These are phyloP conservation scores for Chlorella ohadii DNA, from an alignment of 139 green algal species.

Conservation along the genomic window DNA sequence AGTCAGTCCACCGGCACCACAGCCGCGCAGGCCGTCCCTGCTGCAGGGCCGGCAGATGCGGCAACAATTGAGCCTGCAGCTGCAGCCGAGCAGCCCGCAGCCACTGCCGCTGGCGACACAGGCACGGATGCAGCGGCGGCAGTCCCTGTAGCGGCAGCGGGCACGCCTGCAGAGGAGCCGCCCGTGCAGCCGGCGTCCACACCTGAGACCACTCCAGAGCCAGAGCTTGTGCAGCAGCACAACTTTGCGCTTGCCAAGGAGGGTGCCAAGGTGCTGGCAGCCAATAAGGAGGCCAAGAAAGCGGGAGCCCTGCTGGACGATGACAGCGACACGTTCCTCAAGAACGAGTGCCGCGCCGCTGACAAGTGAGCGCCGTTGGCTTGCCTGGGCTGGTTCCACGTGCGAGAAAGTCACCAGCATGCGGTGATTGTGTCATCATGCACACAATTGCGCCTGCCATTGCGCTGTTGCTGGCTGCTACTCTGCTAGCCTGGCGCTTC, in stretches of 20 bases:
- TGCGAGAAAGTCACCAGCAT: no score
- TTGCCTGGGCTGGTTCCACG: no score
- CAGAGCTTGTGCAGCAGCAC: constrained; percentile 8
- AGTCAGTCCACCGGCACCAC: neutral
- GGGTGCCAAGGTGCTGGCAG: constrained; percentile 75
- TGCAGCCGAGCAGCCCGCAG: no score
- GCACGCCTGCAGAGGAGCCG: no score
- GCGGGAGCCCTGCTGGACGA: constrained; percentile 76
- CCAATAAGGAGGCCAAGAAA: constrained; percentile 81
- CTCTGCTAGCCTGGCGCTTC: no score
- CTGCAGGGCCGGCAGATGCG: neutral
- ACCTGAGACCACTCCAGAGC: neutral
- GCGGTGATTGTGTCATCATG: no score
- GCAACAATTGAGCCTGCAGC: neutral
- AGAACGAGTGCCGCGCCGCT: constrained; percentile 74
- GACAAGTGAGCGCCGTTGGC: constrained; percentile 66
- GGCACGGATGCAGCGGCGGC: neutral
- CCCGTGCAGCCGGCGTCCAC: no score
- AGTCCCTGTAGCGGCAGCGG: neutral
- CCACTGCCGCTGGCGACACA: no score
- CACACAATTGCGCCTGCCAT: no score
- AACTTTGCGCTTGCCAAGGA: constrained; percentile 42
- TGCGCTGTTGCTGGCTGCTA: neutral
- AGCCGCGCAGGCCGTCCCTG: no score
- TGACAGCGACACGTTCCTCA: constrained; percentile 87